Evolutionary conservation across 257 asterid genomes (phyloP), one percentile per base, ranked within the genome.

Genomic region (Parsonsia alboflavescens): DNA sequence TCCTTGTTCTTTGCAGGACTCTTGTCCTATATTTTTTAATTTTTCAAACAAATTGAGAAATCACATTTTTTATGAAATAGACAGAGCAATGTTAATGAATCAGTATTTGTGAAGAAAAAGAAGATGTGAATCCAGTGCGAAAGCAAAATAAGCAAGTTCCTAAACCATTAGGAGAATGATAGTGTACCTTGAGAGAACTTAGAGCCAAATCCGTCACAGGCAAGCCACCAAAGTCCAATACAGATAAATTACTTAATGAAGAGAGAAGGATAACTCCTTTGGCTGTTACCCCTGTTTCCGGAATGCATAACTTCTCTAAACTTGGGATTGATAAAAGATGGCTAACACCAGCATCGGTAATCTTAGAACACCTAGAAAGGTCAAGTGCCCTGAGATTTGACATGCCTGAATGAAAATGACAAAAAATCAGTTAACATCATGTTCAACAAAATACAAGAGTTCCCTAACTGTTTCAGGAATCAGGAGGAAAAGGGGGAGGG

Each of bases 191-290:
- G 72, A 94, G 94, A 83, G 89, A 89, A 57, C 83, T 75, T 77
- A 94, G 82, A 76, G 93, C 86, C 49, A 82, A 80, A 89, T 92
- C 91, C 24, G 88, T 89, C 67, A 94, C 89, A 28, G 89, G 92
- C 76, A 94, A 83, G 77, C 97, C 97, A 49, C 99, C 99, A 77
- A 94, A 80, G 82, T 94, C 98, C 90, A 94, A 78, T 48, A 81
- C 30, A 59, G 76, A 68, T 75, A 94, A 81, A 79, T 86, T 86
- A 52, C 87, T 83, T 72, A 95, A 75, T 57, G 93, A 85, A 83
- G 91, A 83, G 44, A 95, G 96, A 76, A 73, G 68, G 12, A 36
- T 54, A 44, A 92, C 85, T 42, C 98, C 98, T 66, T 85, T 83
- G 70, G 89, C 84, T 48, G 96, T 88, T 54, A 92, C 96, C 63